These are phyloP conservation scores for Globisporangium carolinianum DNA, from an alignment of 352 stramenopile genomes.

Conservation along the genomic window DNA sequence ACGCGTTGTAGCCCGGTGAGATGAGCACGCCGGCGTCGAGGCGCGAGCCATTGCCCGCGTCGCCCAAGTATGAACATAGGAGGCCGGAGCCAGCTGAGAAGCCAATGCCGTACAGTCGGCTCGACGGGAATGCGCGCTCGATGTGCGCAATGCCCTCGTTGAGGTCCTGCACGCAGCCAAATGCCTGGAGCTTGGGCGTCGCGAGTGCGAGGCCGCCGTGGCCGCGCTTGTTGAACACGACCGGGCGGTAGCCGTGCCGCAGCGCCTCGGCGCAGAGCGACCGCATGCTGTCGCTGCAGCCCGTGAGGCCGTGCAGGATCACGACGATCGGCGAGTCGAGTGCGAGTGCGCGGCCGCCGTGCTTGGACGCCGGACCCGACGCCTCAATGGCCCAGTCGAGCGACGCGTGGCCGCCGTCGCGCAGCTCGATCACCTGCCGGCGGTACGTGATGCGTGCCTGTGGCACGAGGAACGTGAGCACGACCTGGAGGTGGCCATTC, in stretches of 20 bases:
- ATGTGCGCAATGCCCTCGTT: conserved; percentile 45
- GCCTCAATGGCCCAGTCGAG: conserved; percentile 61
- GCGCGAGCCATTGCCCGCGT: conserved; percentile 41
- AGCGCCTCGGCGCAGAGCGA: conserved; percentile 60
- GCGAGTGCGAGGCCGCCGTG: conserved; percentile 55
- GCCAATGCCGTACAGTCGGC: conserved; percentile 57
- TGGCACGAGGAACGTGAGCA: conserved; percentile 66
- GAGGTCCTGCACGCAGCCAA: conserved; percentile 60
- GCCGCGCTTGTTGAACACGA: conserved; percentile 83
- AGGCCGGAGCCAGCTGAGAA: conserved; percentile 63
- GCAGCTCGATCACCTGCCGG: conserved; percentile 47
- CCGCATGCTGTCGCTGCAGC: conserved; percentile 55
- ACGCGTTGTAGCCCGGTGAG: conserved; percentile 69
- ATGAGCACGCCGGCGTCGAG: conserved; percentile 58
- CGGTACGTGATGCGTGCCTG: conserved; percentile 46
- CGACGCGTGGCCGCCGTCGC: conserved; percentile 58
- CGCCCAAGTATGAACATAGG: conserved; percentile 64
- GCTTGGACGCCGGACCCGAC: conserved; percentile 8
- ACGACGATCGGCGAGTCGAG: conserved; percentile 45
- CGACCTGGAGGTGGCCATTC: conserved; percentile 62
- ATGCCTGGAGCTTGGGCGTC: conserved; percentile 60
- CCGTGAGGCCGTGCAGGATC: conserved; percentile 64
- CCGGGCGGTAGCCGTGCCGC: conserved; percentile 52
- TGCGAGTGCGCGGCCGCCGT: neutral
- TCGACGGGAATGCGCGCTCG: conserved; percentile 33